phyloP scores from a whole-genome alignment of 2,329 filamentous ascomycete species.

The Dichotomopilus funicola region DNA sequence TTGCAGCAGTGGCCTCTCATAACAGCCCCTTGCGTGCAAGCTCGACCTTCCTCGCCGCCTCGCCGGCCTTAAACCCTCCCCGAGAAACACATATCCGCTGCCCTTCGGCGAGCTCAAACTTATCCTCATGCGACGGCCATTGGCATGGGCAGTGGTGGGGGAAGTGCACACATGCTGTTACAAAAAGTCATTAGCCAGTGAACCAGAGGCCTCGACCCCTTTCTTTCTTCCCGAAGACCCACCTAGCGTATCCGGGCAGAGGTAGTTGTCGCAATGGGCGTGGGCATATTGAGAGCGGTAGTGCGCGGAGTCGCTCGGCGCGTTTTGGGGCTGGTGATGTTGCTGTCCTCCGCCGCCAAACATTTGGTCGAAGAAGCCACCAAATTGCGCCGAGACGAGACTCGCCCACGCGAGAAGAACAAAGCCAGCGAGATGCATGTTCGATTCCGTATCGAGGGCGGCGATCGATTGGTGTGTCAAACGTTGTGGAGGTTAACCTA shows the following conservation, averaged over 20 bases:
- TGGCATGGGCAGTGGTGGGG: conserved; percentile 95
- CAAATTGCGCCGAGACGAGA: conserved; percentile 71
- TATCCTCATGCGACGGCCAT: conserved; percentile 69
- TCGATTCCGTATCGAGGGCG: conserved; percentile 4
- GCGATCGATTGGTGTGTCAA: neutral
- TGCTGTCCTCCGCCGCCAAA: conserved; percentile 55
- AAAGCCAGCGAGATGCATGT: conserved; percentile 29
- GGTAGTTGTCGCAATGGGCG: conserved; percentile 88
- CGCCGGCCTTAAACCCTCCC: conserved; percentile 65
- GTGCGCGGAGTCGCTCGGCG: conserved; percentile 73
- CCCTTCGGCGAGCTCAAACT: conserved; percentile 67
- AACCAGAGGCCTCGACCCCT: no score
- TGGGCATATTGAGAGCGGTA: conserved; percentile 46
- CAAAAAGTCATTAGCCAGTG: neutral
- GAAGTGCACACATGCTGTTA: conserved; percentile 78
- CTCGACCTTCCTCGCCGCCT: conserved; percentile 70
- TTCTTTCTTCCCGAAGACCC: neutral
- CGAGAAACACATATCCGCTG: conserved; percentile 67
- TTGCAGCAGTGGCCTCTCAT: conserved; percentile 30
- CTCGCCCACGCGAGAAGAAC: conserved; percentile 53
- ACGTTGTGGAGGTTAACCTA: neutral
- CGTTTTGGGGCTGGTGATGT: conserved; percentile 63
- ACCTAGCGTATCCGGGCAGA: conserved; percentile 83
- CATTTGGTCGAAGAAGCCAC: conserved; percentile 93
- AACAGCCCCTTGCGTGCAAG: conserved; percentile 72